phyloP scores from a whole-genome alignment of 1,284 basidiomycete genomes.

The Cryptococcus neoformans region DNA sequence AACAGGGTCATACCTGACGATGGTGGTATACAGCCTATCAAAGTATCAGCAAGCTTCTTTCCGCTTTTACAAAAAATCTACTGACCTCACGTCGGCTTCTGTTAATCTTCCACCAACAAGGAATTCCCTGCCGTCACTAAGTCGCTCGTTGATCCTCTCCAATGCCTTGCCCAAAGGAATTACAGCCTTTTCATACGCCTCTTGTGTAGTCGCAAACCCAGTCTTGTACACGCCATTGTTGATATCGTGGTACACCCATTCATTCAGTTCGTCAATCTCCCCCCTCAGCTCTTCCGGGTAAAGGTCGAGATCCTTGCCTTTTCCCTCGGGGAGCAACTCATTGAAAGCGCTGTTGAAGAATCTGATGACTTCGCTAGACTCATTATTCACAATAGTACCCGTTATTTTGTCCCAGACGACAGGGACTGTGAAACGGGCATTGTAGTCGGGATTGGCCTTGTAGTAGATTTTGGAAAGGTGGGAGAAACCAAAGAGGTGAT shows the following conservation, averaged over 20 bases:
- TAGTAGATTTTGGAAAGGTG: slow-evolving; percentile 86
- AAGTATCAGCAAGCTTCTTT: slow-evolving; percentile 4
- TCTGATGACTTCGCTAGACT: slow-evolving; percentile 90
- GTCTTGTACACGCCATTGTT: slow-evolving; percentile 75
- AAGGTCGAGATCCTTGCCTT: slow-evolving; percentile 64
- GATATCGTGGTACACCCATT: slow-evolving; percentile 68
- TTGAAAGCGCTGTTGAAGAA: slow-evolving; percentile 84
- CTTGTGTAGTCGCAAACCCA: slow-evolving; percentile 80
- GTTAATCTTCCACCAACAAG: slow-evolving; percentile 78
- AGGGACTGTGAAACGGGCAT: slow-evolving; percentile 75
- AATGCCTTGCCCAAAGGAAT: slow-evolving; percentile 68
- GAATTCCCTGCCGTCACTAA: slow-evolving; percentile 70
- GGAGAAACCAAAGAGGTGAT: slow-evolving; percentile 65
- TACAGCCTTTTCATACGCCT: slow-evolving; percentile 78
- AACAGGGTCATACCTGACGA: slow-evolving; percentile 78
- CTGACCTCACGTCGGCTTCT: slow-evolving; percentile 73
- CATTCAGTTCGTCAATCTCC: slow-evolving; percentile 84
- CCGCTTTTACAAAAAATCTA: background rate
- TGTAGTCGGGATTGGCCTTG: slow-evolving; percentile 66
- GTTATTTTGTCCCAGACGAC: slow-evolving; percentile 91
- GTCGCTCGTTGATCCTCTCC: slow-evolving; percentile 73
- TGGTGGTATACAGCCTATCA: slow-evolving; percentile 77
- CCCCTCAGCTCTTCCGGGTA: slow-evolving; percentile 69
- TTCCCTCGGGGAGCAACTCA: slow-evolving; percentile 61
- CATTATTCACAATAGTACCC: slow-evolving; percentile 91